Evolutionary conservation across 106 monocot genomes (phyloP).

Genomic region (Platanthera zijinensis): DNA sequence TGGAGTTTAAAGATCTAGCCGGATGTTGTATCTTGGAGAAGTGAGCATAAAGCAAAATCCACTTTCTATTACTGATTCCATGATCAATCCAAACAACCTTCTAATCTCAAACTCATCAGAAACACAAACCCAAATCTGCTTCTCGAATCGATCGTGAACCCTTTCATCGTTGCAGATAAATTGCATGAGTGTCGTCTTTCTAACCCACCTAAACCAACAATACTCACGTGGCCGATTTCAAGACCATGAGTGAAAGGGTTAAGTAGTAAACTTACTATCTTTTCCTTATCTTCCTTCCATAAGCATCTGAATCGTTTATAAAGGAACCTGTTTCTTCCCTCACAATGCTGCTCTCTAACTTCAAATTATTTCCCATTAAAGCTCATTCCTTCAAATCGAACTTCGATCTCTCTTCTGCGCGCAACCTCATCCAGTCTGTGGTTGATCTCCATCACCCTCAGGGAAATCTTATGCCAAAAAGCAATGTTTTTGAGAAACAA

Average conservation of each 20-base stretch:
- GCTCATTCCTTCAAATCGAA: constrained; percentile 9
- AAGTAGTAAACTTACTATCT: constrained; percentile 9
- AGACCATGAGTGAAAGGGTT: neutral
- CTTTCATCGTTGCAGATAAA: constrained; percentile 28
- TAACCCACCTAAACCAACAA: constrained; percentile 44
- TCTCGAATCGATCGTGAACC: constrained; percentile 22
- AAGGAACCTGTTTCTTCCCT: constrained; percentile 18
- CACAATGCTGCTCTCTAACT: neutral
- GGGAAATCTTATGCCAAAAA: constrained; percentile 5
- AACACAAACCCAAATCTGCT: constrained; percentile 26
- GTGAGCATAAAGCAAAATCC: too few species aligned
- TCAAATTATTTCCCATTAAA: neutral
- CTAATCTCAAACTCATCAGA: too few species aligned
- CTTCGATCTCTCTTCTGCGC: constrained; percentile 11
- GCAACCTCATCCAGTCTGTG: constrained; percentile 33
- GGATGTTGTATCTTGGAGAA: too few species aligned
- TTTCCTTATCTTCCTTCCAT: constrained; percentile 25
- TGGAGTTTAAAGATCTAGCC: too few species aligned
- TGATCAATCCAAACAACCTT: too few species aligned
- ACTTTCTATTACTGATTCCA: too few species aligned
- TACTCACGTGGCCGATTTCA: constrained; percentile 18
- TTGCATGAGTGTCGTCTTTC: constrained; percentile 37
- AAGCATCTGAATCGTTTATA: constrained; percentile 24
- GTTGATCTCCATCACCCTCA: constrained; percentile 17
- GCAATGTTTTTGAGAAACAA: neutral